Evolutionary conservation across 306 rosid genomes (phyloP).

Genomic region (Sophora flavescens): DNA sequence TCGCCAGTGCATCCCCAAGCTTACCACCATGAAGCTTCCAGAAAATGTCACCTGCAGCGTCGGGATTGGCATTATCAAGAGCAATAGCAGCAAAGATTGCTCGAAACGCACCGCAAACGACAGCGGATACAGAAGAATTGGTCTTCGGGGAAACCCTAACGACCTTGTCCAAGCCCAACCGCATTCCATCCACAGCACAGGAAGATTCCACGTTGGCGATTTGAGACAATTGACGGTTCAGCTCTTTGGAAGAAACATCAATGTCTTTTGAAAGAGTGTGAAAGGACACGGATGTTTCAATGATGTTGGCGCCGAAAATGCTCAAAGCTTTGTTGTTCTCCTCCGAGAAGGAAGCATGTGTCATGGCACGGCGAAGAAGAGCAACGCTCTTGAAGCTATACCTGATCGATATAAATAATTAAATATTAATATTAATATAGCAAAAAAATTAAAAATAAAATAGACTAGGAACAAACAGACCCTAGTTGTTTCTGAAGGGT

Average conservation of each 20-base stretch:
- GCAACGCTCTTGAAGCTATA: slow-evolving; percentile 55
- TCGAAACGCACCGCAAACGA: slow-evolving; percentile 78
- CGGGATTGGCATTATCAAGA: slow-evolving; percentile 56
- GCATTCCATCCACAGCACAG: slow-evolving; percentile 56
- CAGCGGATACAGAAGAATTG: slow-evolving; percentile 60
- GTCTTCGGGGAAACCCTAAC: slow-evolving; percentile 75
- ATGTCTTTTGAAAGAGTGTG: slow-evolving; percentile 51
- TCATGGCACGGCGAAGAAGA: slow-evolving; percentile 83
- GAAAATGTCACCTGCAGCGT: slow-evolving; percentile 66
- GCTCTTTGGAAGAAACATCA: slow-evolving; percentile 61
- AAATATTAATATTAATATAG: neutral
- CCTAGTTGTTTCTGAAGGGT: slow-evolving; percentile 67
- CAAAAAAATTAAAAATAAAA: neutral
- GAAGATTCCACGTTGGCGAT: slow-evolving; percentile 61
- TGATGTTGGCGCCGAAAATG: slow-evolving; percentile 60
- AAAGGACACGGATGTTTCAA: slow-evolving; percentile 56
- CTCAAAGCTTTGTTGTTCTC: slow-evolving; percentile 79
- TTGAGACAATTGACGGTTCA: slow-evolving; percentile 54
- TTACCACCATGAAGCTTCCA: slow-evolving; percentile 61
- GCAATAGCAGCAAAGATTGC: slow-evolving; percentile 80
- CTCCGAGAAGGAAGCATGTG: slow-evolving; percentile 82
- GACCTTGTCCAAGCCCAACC: slow-evolving; percentile 62
- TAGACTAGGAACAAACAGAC: neutral
- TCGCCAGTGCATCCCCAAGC: slow-evolving; percentile 39
- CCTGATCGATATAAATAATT: slow-evolving; percentile 38